Conservation (phyloP, 441 rosid species). For the Mallotus japonicus region DNA sequence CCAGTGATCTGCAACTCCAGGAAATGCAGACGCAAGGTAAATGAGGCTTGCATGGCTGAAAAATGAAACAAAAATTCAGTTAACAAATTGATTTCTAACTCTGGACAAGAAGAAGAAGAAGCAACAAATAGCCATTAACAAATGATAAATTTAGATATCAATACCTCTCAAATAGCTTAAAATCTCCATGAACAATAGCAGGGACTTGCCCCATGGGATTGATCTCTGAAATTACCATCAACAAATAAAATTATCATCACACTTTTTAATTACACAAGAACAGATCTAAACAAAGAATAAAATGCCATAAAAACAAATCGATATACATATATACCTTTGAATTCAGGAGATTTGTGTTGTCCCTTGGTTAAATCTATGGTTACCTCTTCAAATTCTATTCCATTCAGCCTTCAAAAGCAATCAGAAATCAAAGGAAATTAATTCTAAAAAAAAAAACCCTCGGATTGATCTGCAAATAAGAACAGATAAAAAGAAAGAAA, state of each 20-base stretch:
- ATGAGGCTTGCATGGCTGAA: conserved; percentile 82
- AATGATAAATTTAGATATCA: neutral
- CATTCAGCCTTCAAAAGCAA: conserved; percentile 42
- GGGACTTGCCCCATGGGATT: conserved; percentile 51
- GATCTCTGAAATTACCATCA: too few relatives aligned
- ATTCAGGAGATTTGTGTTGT: conserved; percentile 60
- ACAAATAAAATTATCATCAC: too few relatives aligned
- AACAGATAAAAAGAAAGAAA: neutral
- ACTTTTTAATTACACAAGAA: too few relatives aligned
- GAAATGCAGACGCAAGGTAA: conserved; percentile 69
- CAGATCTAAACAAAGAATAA: too few relatives aligned
- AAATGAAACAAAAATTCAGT: neutral
- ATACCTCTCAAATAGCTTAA: conserved; percentile 85
- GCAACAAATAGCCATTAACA: too few relatives aligned
- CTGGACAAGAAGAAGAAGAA: neutral
- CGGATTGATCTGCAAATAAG: neutral
- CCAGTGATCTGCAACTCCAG: conserved; percentile 89
- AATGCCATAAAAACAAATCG: too few relatives aligned
- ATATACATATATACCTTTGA: conserved; percentile 34
- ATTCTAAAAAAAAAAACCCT: neutral
- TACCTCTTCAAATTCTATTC: conserved; percentile 72
- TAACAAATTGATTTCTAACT: neutral
- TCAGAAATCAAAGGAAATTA: too few relatives aligned
- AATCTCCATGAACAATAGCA: conserved; percentile 71
- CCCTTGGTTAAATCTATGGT: conserved; percentile 43